Evolutionary conservation across 345 rosid genomes (phyloP).

Genomic region (Aurinia saxatilis): DNA sequence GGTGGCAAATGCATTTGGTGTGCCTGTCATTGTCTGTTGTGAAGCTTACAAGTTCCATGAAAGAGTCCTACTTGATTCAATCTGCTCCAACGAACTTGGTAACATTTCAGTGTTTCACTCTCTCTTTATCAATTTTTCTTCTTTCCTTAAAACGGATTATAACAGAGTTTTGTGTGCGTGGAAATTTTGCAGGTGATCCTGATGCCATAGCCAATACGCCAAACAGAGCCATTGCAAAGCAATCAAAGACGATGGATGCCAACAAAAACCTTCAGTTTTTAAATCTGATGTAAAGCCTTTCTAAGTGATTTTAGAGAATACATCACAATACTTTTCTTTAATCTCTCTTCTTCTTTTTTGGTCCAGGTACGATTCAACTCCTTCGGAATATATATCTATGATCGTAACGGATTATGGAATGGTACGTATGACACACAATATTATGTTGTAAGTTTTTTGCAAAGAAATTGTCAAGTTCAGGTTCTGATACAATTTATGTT

Average conservation of each 20-base stretch:
- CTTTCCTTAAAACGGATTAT: background rate
- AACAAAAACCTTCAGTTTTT: constrained; percentile 58
- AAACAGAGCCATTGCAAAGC: constrained; percentile 34
- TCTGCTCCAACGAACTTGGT: constrained; percentile 80
- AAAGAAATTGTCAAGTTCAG: background rate
- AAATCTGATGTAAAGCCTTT: constrained; percentile 45
- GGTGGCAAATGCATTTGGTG: constrained; percentile 64
- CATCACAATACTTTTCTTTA: background rate
- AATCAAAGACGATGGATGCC: constrained; percentile 29
- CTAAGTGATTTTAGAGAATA: background rate
- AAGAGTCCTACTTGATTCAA: constrained; percentile 77
- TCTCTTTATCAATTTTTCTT: background rate
- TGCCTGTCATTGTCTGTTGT: constrained; percentile 72
- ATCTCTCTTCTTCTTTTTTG: background rate
- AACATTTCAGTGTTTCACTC: background rate
- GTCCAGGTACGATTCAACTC: constrained; percentile 72
- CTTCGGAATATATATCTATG: constrained; percentile 70
- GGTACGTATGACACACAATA: constrained; percentile 34
- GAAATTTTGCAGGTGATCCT: constrained; percentile 48
- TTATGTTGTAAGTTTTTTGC: background rate
- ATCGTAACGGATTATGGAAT: constrained; percentile 75
- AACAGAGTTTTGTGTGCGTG: background rate
- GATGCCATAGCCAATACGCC: constrained; percentile 42
- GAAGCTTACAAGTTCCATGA: constrained; percentile 88
- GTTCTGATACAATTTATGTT: background rate